phyloP scores from a whole-genome alignment of 495 filamentous ascomycete genomes.

The Penicillium diatomitis region DNA sequence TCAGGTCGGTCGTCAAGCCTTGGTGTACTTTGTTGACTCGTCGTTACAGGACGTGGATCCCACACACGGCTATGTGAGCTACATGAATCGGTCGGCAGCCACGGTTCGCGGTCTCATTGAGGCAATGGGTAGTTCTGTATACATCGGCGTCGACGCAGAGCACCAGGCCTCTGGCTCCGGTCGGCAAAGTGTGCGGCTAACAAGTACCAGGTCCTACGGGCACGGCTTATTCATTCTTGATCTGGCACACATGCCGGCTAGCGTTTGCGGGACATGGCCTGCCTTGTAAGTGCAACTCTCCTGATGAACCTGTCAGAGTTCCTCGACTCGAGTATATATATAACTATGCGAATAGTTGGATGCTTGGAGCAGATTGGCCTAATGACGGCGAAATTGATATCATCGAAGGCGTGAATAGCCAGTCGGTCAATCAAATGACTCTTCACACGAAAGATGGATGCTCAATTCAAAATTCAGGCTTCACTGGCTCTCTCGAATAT shows the following conservation, averaged over 20 bases:
- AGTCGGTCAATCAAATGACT: slow-evolving; percentile 49
- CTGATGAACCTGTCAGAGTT: neutral
- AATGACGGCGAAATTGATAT: slow-evolving; percentile 62
- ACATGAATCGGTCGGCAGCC: slow-evolving; percentile 44
- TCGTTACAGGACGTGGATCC: slow-evolving; percentile 41
- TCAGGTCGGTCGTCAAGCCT: too few relatives aligned
- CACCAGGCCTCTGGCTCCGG: slow-evolving; percentile 38
- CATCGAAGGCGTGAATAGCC: slow-evolving; percentile 59
- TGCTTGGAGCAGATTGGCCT: slow-evolving; percentile 54
- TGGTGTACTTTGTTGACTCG: too few relatives aligned
- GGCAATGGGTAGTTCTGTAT: slow-evolving; percentile 31
- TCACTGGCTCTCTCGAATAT: slow-evolving; percentile 26
- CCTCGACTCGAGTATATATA: neutral
- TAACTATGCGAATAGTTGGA: slow-evolving; percentile 32
- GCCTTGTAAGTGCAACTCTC: slow-evolving; percentile 40
- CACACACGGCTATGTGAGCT: slow-evolving; percentile 61
- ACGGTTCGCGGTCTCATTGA: slow-evolving; percentile 44
- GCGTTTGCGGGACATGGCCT: slow-evolving; percentile 51
- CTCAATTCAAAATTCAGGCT: slow-evolving; percentile 41
- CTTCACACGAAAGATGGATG: slow-evolving; percentile 57
- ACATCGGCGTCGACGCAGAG: slow-evolving; percentile 35
- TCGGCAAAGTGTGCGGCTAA: slow-evolving; percentile 47
- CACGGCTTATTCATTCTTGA: slow-evolving; percentile 51
- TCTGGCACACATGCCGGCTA: slow-evolving; percentile 46
- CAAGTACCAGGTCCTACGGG: slow-evolving; percentile 43